Base-by-base conservation (phyloP, 495 filamentous ascomycete species). In the Penicillium canescens region DNA sequence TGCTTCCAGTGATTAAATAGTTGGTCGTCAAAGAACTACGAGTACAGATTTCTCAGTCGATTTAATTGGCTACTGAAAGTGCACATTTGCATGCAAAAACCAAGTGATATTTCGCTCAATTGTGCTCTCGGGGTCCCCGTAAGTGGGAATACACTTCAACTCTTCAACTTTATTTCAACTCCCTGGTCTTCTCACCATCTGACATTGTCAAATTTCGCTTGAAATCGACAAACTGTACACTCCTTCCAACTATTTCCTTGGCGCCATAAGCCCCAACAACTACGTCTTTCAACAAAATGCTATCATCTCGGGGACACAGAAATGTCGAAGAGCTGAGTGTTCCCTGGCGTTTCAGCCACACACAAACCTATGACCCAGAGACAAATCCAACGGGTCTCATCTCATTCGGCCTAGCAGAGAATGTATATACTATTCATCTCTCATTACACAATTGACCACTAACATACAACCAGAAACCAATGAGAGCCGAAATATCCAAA, bases 381-480 rank as follows among this genome's bases (percentile, higher is more conserved):
- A 55, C 61, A 9, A 68, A 67, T 41, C 66, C 68, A 18, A 43
- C 39, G 1, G 70, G 70, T 2, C 44, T 70, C 24, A 71, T 73
- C 14, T 70, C 68, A 13, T 68, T 71, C 42, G 70, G 61, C 18
- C 52, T 68, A 55, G 70, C 68, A 24, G 68, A 71, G 42, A 70
- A 73, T 61, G 70, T 69, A 63, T 37, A 57, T 34, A 13, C 44
- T 37, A 59, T 37, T 11, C 42, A 28, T 45, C 35, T 23, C 24
- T 54, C 18, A 37, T 18, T 14, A 31, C 8, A 24, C 1, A 6
- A 24, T 24, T 6, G 23, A 10, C 11, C 1, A 35, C 26, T 51
- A 13, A 36, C 23, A 1, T 6, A 35, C 10, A 9, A 45, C 4
- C 42, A 73, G 70, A 55, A 38, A 43, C 62, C 62, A 37, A 64